These are phyloP conservation scores for Sporothrix globosa DNA, from an alignment of 2,329 filamentous ascomycete genomes.

Conservation along the genomic window DNA sequence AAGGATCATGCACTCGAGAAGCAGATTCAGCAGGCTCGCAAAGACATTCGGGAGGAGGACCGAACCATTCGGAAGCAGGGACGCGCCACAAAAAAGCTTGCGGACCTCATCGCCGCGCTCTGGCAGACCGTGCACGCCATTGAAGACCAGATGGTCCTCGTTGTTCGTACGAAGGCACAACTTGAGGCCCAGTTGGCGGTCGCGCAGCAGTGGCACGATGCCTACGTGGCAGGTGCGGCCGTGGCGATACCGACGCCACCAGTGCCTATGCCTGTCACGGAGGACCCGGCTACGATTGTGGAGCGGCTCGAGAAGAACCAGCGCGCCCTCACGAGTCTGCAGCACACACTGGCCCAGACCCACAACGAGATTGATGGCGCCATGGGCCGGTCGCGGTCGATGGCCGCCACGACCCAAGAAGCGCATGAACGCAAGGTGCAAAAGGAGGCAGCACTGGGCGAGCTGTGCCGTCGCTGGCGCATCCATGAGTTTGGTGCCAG, in stretches of 20 bases:
- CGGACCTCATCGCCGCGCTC: background rate
- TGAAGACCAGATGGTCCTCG: background rate
- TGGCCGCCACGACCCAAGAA: background rate
- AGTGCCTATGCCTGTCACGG: background rate
- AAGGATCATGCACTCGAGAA: conserved; percentile 30
- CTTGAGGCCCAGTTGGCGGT: background rate
- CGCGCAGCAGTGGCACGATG: background rate
- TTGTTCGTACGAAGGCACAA: background rate
- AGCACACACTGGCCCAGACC: background rate
- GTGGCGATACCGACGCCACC: background rate
- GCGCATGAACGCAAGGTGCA: background rate
- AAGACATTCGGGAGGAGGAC: conserved; percentile 20
- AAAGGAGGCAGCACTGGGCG: conserved; percentile 15
- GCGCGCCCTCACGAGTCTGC: background rate
- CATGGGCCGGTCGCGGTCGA: background rate
- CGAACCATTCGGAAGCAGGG: background rate
- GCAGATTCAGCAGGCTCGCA: conserved; percentile 30
- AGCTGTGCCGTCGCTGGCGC: conserved; percentile 28
- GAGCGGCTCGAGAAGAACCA: background rate
- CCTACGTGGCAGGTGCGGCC: background rate
- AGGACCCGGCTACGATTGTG: background rate
- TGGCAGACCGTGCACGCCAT: conserved; percentile 6
- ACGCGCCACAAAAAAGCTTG: background rate
- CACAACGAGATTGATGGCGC: background rate
- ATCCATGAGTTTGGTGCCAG: conserved; percentile 25